Base-by-base conservation (phyloP, 148 eudicot genomes). In the Beta vulgaris region DNA sequence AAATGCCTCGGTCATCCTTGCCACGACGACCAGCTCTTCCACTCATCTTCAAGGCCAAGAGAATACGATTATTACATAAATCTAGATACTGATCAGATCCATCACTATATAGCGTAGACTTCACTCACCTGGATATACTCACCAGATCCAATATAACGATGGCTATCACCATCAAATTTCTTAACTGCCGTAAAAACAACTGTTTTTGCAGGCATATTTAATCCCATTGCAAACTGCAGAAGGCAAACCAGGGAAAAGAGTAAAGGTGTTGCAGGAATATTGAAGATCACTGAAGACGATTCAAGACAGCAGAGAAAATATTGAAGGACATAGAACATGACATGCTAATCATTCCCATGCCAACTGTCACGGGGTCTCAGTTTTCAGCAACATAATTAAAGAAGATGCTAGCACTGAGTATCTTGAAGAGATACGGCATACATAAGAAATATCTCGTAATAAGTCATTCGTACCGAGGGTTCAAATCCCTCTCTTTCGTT, bases 1-100 rank as follows among this genome's bases (percentile, higher is more conserved):
- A 92, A 66, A 95, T 90, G 73, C 99, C 99, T 34, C 97, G 89
- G 75, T 92, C 97, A 91, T 95, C 99, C 88, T 92, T 95, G 76
- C 99, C 99, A 71, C 99, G 96, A 74, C 99, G 99, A 26, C 99
- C 99, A 60, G 99, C 99, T 89, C 97, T 87, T 69, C 99, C 99
- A 87, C 99, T 95, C 99, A 95, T 95, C 99, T 95, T 58, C 42
- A 35, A 29, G n/a, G 59, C 40, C 61, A 59, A 69, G 36, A 62
- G 36, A 42, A 28, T 43, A 32, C 19, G 7, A 40, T 58, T 26
- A 74, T 76, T 63, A 25, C 51, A 57, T 21, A 70, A 9, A 46
- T 78, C 48, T 55, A 64, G 29, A 39, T 18, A 67, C 36, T 14
- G 34, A 10, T 26, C 40, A 54, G 54, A 69, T 35, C 58, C 36